Conservation (phyloP, 2,329 filamentous ascomycete species). For the Aspergillus quadricinctus region DNA sequence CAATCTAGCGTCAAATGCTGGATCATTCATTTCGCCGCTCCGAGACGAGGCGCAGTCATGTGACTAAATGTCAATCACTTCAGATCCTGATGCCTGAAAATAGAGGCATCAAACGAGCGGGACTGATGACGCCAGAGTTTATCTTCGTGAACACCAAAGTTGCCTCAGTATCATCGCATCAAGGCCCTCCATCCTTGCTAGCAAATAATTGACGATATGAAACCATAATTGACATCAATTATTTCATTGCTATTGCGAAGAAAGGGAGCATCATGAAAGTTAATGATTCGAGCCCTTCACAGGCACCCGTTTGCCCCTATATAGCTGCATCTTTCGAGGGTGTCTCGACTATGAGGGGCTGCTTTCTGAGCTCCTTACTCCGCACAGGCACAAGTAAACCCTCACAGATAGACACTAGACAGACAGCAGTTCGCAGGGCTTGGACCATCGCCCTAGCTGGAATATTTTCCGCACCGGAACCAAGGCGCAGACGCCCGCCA, state of each 20-base stretch:
- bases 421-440: not conserved
- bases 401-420: not conserved
- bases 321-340: not conserved
- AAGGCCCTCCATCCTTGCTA: not conserved
- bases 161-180: constrained; percentile 1
- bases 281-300: constrained; percentile 20
- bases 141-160: not conserved
- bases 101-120: not conserved
- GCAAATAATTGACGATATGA: constrained; percentile 11
- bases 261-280: constrained; percentile 15
- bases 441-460: not conserved
- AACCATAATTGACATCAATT: constrained; percentile 12
- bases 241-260: constrained; percentile 15
- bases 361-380: not conserved
- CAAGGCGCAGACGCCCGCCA: constrained; percentile 11
- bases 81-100: not conserved
- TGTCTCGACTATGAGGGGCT: not conserved
- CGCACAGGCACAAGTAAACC: not conserved
- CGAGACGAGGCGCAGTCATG: not conserved
- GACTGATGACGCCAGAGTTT: not conserved
- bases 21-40: constrained; percentile 6
- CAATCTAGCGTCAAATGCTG: constrained; percentile 8
- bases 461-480: constrained; percentile 4
- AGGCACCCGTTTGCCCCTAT: constrained; percentile 4
- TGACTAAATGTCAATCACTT: constrained; percentile 7